Conservation (phyloP, 2,329 filamentous ascomycete species). For the Fusarium sp. region DNA sequence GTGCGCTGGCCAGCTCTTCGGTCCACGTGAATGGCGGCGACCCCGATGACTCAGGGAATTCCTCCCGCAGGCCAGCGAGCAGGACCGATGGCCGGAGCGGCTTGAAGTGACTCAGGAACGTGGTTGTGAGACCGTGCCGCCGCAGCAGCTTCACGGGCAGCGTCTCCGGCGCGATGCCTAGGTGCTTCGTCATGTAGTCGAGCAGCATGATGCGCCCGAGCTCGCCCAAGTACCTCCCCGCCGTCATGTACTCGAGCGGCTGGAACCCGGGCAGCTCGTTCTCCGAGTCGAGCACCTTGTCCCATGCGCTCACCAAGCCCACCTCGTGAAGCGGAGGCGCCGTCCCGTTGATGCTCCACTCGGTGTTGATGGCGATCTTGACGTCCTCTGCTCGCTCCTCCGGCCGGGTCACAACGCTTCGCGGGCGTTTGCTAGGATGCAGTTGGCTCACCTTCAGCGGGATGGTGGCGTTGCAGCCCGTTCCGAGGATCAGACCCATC, state of each 20-base stretch:
- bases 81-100: conserved; percentile 61
- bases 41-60: conserved; percentile 63
- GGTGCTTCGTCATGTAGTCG: conserved; percentile 67
- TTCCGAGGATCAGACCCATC: conserved; percentile 86
- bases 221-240: conserved; percentile 82
- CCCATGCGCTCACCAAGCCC: conserved; percentile 77
- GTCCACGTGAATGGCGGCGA: conserved; percentile 71
- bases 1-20: conserved; percentile 64
- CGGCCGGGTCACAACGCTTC: conserved; percentile 60
- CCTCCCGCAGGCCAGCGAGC: conserved; percentile 59
- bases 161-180: conserved; percentile 53
- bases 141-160: conserved; percentile 68
- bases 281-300: conserved; percentile 72
- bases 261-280: conserved; percentile 82
- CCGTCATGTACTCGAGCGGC: conserved; percentile 87
- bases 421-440: conserved; percentile 70
- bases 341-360: conserved; percentile 85
- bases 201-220: conserved; percentile 77
- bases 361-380: conserved; percentile 84
- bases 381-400: conserved; percentile 60
- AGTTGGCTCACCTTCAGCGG: conserved; percentile 74
- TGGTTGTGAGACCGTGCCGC: conserved; percentile 75
- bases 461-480: conserved; percentile 84
- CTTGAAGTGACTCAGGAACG: conserved; percentile 77
- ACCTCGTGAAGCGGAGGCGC: conserved; percentile 73